phyloP scores from a whole-genome alignment of 1,284 basidiomycete genomes.

The Cryptococcus hybrid region DNA sequence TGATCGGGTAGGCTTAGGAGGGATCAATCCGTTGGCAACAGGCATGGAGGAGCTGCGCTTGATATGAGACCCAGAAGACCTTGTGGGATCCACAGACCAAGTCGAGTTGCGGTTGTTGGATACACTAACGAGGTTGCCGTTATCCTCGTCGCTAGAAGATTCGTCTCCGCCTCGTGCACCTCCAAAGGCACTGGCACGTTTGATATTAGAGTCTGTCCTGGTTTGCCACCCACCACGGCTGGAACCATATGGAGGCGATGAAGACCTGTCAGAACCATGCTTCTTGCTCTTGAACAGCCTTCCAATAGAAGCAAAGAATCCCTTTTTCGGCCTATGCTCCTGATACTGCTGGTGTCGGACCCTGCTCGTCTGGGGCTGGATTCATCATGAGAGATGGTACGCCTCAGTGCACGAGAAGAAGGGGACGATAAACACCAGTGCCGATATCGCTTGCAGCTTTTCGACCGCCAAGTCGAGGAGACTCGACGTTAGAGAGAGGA shows the following conservation, averaged over 20 bases:
- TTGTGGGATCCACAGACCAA: slow-evolving; percentile 34
- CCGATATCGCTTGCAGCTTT: slow-evolving; percentile 43
- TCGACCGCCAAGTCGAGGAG: slow-evolving; percentile 21
- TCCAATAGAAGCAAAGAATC: slow-evolving; percentile 46
- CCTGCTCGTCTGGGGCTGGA: slow-evolving; percentile 7
- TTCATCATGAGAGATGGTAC: slow-evolving; percentile 41
- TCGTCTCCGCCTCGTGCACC: slow-evolving; percentile 29
- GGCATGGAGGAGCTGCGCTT: slow-evolving; percentile 34
- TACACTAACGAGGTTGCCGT: slow-evolving; percentile 40
- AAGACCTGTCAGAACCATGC: slow-evolving; percentile 24
- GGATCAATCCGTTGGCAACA: slow-evolving; percentile 36
- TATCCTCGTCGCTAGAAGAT: slow-evolving; percentile 41
- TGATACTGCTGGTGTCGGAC: slow-evolving; percentile 37
- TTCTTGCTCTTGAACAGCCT: slow-evolving; percentile 41
- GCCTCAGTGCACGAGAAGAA: slow-evolving; percentile 23
- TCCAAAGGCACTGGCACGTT: slow-evolving; percentile 25
- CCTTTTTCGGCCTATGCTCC: slow-evolving; percentile 30
- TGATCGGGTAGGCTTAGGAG: slow-evolving; percentile 29
- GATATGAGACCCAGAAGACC: not conserved
- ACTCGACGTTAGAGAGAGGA: slow-evolving; percentile 18
- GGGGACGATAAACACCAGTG: slow-evolving; percentile 30
- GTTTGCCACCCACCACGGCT: slow-evolving; percentile 39
- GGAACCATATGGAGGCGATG: slow-evolving; percentile 35
- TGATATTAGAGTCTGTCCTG: slow-evolving; percentile 45
- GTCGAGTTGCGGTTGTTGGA: slow-evolving; percentile 38